Evolutionary conservation across 2,329 filamentous ascomycete genomes (phyloP).

Genomic region (Aureobasidium zeae): DNA sequence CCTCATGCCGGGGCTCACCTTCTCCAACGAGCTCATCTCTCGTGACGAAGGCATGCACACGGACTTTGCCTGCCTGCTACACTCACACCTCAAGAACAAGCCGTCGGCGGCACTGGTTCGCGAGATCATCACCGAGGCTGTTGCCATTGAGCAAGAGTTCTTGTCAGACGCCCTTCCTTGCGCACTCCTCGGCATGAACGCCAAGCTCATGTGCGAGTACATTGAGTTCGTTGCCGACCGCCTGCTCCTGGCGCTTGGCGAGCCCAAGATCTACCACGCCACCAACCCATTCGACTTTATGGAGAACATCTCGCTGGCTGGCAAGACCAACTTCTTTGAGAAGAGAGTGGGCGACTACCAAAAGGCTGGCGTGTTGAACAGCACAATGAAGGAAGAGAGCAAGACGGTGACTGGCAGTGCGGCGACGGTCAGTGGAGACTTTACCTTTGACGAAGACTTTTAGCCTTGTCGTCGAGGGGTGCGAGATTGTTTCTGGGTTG

Average conservation of each 20-base stretch:
- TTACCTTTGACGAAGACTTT: conserved; percentile 94
- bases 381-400: conserved; percentile 62
- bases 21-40: conserved; percentile 99
- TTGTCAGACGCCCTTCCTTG: conserved; percentile 89
- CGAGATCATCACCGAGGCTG: conserved; percentile 88
- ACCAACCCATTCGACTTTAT: conserved; percentile 99
- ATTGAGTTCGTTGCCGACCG: conserved; percentile 99
- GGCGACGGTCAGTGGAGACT: conserved; percentile 56
- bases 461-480: conserved; percentile 42
- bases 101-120: conserved; percentile 72
- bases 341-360: conserved; percentile 99
- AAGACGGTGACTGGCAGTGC: conserved; percentile 37
- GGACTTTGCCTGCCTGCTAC: conserved; percentile 94
- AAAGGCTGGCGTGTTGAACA: conserved; percentile 97
- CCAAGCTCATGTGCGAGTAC: conserved; percentile 97
- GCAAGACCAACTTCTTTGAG: conserved; percentile 99
- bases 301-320: conserved; percentile 98
- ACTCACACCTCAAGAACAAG: conserved; percentile 92
- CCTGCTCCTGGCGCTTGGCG: conserved; percentile 83
- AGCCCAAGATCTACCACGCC: conserved; percentile 85
- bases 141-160: conserved; percentile 95
- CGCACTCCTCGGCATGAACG: conserved; percentile 93
- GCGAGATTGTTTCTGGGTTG: conserved; percentile 7
- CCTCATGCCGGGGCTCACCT: conserved; percentile 95
- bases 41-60: conserved; percentile 99